Evolutionary conservation across 345 rosid species (phyloP).

Genomic region (Litchi chinensis): DNA sequence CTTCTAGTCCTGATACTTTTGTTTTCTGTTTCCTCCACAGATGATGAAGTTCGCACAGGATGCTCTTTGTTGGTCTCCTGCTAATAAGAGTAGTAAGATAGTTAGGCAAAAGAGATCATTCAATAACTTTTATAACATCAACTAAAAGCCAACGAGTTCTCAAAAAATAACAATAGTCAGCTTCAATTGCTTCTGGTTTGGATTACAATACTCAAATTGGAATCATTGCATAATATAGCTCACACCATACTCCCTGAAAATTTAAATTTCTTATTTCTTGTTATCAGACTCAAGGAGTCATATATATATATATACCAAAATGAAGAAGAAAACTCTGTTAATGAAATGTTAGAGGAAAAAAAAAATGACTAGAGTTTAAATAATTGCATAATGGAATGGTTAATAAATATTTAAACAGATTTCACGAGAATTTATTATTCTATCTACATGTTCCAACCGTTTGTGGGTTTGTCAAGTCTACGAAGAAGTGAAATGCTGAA

Average conservation of each 20-base stretch:
- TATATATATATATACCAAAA: too few species aligned
- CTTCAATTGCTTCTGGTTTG: background rate
- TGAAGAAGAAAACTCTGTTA: too few species aligned
- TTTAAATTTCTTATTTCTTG: too few species aligned
- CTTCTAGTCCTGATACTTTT: slow-evolving; percentile 38
- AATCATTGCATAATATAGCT: too few species aligned
- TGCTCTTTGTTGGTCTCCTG: slow-evolving; percentile 42
- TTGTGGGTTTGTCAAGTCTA: background rate
- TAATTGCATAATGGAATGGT: background rate
- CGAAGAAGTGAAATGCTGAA: background rate
- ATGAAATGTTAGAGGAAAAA: background rate
- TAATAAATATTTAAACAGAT: background rate
- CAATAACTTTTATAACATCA: background rate
- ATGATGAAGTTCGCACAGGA: slow-evolving; percentile 35
- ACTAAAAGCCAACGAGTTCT: background rate
- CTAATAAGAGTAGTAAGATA: slow-evolving; percentile 14
- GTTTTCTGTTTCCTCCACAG: slow-evolving; percentile 41
- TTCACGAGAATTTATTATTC: background rate
- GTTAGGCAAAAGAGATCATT: background rate
- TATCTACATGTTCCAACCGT: background rate
- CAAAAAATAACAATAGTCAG: background rate
- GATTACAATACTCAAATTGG: background rate
- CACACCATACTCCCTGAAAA: too few species aligned
- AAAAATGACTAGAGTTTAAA: background rate
- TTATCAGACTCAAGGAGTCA: too few species aligned